These are phyloP conservation scores for Eutypa lata DNA, from an alignment of 2,329 filamentous ascomycete genomes.

Conservation along the genomic window DNA sequence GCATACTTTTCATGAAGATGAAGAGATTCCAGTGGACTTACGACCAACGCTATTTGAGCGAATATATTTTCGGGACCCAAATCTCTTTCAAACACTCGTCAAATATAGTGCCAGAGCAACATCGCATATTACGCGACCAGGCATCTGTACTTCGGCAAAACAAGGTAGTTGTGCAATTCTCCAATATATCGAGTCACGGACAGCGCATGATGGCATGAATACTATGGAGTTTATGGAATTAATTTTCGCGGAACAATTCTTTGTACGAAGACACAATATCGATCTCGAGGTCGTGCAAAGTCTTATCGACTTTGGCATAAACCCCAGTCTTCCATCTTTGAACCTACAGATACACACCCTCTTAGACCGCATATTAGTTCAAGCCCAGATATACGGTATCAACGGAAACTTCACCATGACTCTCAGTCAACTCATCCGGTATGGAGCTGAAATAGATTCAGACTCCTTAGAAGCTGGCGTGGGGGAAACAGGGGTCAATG, in stretches of 20 bases:
- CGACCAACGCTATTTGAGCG: slow-evolving; percentile 3
- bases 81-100: slow-evolving; percentile 1
- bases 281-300: slow-evolving; percentile 5
- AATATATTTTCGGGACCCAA: slow-evolving; percentile 2
- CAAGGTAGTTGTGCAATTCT: slow-evolving; percentile 1
- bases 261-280: not conserved
- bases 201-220: not conserved
- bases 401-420: not conserved
- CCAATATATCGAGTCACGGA: slow-evolving; percentile 4
- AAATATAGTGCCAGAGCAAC: slow-evolving; percentile 1
- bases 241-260: slow-evolving; percentile 6
- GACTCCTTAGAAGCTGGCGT: not conserved
- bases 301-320: slow-evolving; percentile 6
- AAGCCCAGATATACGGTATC: not conserved
- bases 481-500: not conserved
- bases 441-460: too few relatives aligned
- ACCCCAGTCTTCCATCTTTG: slow-evolving; percentile 2
- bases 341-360: not conserved
- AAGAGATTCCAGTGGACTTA: not conserved
- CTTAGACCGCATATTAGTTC: not conserved
- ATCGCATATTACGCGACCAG: slow-evolving; percentile 1
- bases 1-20: not conserved
- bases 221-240: slow-evolving; percentile 5
- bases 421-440: not conserved
- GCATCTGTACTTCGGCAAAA: slow-evolving; percentile 6